A percentile compares a stretch with the other conserved stretches of the same genome.
phyloP scores from a whole-genome alignment of 2,329 filamentous ascomycete species.

The Penicillium occitanis region DNA sequence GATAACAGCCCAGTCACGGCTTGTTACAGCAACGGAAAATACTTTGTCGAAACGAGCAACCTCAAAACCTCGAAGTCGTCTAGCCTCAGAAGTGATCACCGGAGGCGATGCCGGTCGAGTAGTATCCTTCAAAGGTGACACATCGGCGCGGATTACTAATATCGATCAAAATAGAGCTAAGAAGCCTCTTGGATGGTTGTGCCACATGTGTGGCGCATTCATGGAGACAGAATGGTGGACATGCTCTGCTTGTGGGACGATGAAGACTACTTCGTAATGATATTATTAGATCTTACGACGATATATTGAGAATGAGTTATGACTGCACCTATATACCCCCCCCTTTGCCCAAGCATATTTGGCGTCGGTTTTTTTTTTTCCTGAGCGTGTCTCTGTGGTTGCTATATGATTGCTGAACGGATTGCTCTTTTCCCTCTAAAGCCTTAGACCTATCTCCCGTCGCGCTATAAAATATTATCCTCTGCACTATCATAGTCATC shows the following conservation, averaged over 20 bases:
- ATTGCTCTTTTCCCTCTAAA: not conserved
- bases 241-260: slow-evolving; percentile 58
- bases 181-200: slow-evolving; percentile 59
- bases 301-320: not conserved
- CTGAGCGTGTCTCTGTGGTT: not conserved
- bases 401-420: not conserved
- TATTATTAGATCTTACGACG: not conserved
- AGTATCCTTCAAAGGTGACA: slow-evolving; percentile 30
- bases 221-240: slow-evolving; percentile 68
- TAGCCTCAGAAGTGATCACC: slow-evolving; percentile 11
- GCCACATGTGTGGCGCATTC: slow-evolving; percentile 58
- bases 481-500: not conserved
- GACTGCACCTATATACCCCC: not conserved
- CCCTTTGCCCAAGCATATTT: not conserved
- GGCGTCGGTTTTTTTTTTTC: not conserved
- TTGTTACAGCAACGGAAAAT: not conserved
- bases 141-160: slow-evolving; percentile 39
- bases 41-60: not conserved
- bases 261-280: slow-evolving; percentile 54
- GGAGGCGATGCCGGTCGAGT: slow-evolving; percentile 17
- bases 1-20: slow-evolving; percentile 33
- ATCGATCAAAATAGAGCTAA: slow-evolving; percentile 45
- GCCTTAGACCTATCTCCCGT: not conserved
- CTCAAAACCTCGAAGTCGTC: slow-evolving; percentile 15
- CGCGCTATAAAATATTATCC: not conserved